Evolutionary conservation across 495 filamentous ascomycete genomes (phyloP).

Genomic region (Podospora comata): DNA sequence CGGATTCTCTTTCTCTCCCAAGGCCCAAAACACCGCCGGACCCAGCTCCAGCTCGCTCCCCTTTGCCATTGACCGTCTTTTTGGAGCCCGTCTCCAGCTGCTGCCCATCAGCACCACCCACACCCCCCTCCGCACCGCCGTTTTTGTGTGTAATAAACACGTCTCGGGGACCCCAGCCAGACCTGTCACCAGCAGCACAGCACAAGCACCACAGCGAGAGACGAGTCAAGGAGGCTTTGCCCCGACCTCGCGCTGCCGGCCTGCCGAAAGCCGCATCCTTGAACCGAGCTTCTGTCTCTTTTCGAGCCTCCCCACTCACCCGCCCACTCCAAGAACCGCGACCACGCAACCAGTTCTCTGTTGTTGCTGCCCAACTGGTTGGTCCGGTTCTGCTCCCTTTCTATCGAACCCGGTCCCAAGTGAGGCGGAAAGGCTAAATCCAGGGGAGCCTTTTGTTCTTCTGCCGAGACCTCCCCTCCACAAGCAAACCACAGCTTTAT

Average conservation of each 20-base stretch:
- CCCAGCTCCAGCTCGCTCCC: constrained; percentile 16
- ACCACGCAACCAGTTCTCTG: constrained; percentile 16
- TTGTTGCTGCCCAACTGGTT: constrained; percentile 36
- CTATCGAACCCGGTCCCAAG: constrained; percentile 14
- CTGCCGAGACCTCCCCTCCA: constrained; percentile 16
- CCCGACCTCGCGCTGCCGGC: constrained; percentile 18
- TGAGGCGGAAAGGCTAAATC: constrained; percentile 20
- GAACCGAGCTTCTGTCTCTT: constrained; percentile 22
- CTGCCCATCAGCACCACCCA: constrained; percentile 1
- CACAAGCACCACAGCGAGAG: background rate
- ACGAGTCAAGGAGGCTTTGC: constrained; percentile 7
- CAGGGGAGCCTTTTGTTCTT: constrained; percentile 15
- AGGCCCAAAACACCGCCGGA: constrained; percentile 22
- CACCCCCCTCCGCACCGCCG: background rate
- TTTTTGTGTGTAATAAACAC: constrained; percentile 8
- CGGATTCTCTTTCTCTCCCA: constrained; percentile 4
- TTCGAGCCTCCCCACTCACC: constrained; percentile 25
- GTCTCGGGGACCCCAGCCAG: constrained; percentile 12
- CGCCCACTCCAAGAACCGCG: constrained; percentile 14
- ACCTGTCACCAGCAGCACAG: background rate
- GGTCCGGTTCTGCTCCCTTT: constrained; percentile 1
- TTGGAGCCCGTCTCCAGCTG: background rate
- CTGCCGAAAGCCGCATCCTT: constrained; percentile 27
- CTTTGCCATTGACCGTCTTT: constrained; percentile 24
- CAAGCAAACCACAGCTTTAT: constrained; percentile 7